Conservation (phyloP, 441 rosid genomes). For the Populus hybrid region DNA sequence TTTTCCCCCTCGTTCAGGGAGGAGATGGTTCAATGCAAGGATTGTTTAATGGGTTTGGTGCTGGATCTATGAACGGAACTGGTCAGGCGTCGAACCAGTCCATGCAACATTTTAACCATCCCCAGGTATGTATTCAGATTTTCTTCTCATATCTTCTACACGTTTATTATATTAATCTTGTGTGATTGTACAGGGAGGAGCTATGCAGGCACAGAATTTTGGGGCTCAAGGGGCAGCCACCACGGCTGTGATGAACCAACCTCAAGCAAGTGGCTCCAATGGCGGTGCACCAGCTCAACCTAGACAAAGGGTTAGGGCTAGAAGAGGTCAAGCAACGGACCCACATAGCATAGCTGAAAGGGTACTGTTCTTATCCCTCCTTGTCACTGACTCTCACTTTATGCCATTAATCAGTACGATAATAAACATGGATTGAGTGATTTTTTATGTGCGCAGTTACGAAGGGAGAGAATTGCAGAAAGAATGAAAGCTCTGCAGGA, state of each 20-base stretch:
- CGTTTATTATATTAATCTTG: neutral
- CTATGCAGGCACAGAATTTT: constrained; percentile 31
- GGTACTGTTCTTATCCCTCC: constrained; percentile 29
- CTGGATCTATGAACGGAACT: constrained; percentile 54
- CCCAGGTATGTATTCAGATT: constrained; percentile 33
- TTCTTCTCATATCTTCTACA: neutral
- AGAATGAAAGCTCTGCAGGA: constrained; percentile 96
- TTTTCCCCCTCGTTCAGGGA: constrained; percentile 22
- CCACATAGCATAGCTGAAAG: constrained; percentile 96
- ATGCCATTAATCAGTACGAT: neutral
- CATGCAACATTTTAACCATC: constrained; percentile 48
- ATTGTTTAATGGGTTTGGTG: constrained; percentile 52
- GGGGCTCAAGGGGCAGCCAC: constrained; percentile 25
- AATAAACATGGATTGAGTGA: neutral
- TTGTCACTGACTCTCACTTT: too few species aligned
- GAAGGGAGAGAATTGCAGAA: constrained; percentile 95
- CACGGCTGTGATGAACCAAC: constrained; percentile 32
- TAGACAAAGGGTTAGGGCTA: constrained; percentile 76
- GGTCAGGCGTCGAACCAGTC: constrained; percentile 33
- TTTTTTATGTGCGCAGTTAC: constrained; percentile 47
- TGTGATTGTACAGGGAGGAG: constrained; percentile 20
- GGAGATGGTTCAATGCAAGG: constrained; percentile 47
- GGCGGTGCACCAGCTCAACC: constrained; percentile 51
- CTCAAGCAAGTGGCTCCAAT: constrained; percentile 49
- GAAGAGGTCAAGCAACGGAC: constrained; percentile 97